Percentiles rank a stretch among this genome's conserved stretches.
Conservation (phyloP, 2,329 filamentous ascomycete genomes). For the Eutypa lata region DNA sequence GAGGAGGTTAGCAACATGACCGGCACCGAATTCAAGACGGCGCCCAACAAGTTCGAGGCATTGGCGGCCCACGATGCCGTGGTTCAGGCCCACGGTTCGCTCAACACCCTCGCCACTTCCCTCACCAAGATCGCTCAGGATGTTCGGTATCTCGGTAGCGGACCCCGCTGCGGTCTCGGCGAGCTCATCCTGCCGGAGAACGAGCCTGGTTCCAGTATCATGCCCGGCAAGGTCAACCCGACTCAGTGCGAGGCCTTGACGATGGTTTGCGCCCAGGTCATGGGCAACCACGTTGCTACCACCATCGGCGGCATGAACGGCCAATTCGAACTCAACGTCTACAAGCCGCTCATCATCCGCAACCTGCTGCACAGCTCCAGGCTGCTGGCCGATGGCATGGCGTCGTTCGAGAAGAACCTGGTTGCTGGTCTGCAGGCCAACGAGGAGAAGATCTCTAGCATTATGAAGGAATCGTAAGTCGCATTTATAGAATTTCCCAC, state of each 20-base stretch:
- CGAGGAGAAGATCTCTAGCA: conserved; percentile 82
- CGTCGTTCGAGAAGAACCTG: conserved; percentile 90
- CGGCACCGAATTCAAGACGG: conserved; percentile 88
- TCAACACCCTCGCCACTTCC: conserved; percentile 89
- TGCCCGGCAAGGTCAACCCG: conserved; percentile 99
- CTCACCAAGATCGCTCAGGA: conserved; percentile 99
- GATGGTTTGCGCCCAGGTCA: conserved; percentile 96
- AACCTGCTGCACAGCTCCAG: conserved; percentile 92
- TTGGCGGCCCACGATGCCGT: conserved; percentile 94
- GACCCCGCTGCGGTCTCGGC: conserved; percentile 90
- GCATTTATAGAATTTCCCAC: conserved; percentile 5
- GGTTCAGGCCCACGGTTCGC: conserved; percentile 86
- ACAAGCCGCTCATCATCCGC: conserved; percentile 94
- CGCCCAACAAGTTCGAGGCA: conserved; percentile 98
- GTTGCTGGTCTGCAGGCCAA: conserved; percentile 87
- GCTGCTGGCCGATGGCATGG: conserved; percentile 88
- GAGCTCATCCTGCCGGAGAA: conserved; percentile 95
- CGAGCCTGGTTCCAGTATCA: conserved; percentile 96
- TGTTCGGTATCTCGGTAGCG: conserved; percentile 93
- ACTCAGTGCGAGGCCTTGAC: conserved; percentile 97
- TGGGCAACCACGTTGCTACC: conserved; percentile 92
- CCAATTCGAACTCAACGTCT: conserved; percentile 98
- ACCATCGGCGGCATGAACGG: conserved; percentile 96
- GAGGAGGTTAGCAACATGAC: conserved; percentile 90
- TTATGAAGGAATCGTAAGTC: conserved; percentile 89